A percentile compares a stretch with the other conserved stretches of the same genome.
phyloP scores from a whole-genome alignment of 176 grass and related monocot species.

The Oryza officinalis region DNA sequence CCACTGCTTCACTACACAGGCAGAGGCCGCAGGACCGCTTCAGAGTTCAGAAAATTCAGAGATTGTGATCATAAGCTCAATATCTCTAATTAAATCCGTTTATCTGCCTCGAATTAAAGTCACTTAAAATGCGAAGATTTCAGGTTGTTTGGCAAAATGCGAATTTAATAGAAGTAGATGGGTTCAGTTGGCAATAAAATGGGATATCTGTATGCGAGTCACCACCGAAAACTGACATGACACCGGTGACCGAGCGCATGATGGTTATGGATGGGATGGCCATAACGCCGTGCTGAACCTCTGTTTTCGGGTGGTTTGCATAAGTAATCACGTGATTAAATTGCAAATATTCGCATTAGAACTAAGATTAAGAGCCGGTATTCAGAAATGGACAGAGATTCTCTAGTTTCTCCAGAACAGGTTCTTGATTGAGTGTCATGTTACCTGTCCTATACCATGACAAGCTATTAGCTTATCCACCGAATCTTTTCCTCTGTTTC shows the following conservation, averaged over 20 bases:
- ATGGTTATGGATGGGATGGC: background rate
- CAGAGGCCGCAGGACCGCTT: background rate
- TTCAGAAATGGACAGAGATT: background rate
- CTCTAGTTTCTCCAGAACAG: background rate
- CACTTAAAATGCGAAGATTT: background rate
- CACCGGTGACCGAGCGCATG: background rate
- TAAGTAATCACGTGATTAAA: conserved; percentile 9
- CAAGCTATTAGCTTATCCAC: background rate
- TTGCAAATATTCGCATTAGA: background rate
- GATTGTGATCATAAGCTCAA: background rate
- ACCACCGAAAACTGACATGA: conserved; percentile 22
- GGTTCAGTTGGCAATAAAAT: background rate
- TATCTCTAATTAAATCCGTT: background rate
- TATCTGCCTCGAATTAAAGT: background rate
- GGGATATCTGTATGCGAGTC: background rate
- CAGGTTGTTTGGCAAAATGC: background rate
- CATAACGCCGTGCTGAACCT: background rate
- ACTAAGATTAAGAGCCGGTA: background rate
- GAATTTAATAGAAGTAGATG: background rate
- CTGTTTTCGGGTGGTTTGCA: background rate
- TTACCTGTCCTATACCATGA: conserved; percentile 5
- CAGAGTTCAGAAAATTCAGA: background rate
- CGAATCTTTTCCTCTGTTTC: background rate
- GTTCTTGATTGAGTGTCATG: conserved; percentile 29
- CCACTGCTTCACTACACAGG: background rate